A percentile compares a stretch with the other conserved stretches of the same genome.
These are phyloP conservation scores for Phoma herbarum DNA, from an alignment of 2,329 filamentous ascomycete species.

Conservation along the genomic window DNA sequence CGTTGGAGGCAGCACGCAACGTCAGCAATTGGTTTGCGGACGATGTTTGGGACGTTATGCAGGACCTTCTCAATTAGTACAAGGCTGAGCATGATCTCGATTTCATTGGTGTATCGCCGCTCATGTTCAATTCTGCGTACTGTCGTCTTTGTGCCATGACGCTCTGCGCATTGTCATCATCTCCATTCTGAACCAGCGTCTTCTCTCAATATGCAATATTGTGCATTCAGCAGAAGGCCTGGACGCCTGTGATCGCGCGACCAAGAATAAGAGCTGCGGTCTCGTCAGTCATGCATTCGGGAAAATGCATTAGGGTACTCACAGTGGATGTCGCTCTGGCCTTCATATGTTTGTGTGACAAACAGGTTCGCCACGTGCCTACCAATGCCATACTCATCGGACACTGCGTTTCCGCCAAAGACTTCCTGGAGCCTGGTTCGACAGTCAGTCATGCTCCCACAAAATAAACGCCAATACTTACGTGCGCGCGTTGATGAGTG, in stretches of 20 bases:
- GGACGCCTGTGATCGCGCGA: constrained; percentile 69
- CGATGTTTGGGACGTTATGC: constrained; percentile 9
- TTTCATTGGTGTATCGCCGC: constrained; percentile 7
- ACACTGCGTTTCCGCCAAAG: constrained; percentile 97
- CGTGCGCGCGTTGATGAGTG: constrained; percentile 78
- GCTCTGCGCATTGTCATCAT: background rate
- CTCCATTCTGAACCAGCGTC: background rate
- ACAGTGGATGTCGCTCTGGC: constrained; percentile 98
- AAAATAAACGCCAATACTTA: constrained; percentile 48
- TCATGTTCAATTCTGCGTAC: background rate
- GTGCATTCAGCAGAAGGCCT: constrained; percentile 73
- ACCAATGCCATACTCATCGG: constrained; percentile 95
- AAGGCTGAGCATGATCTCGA: background rate
- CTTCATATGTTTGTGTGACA: constrained; percentile 97
- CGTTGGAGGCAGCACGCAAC: constrained; percentile 27
- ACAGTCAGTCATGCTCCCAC: constrained; percentile 22
- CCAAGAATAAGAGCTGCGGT: constrained; percentile 58
- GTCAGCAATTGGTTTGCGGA: constrained; percentile 24
- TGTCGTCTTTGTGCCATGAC: background rate
- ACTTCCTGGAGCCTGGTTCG: constrained; percentile 79
- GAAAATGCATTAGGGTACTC: constrained; percentile 56
- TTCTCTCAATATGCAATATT: background rate
- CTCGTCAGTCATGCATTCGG: constrained; percentile 39
- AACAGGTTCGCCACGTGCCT: constrained; percentile 96
- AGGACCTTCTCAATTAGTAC: constrained; percentile 2